These are phyloP conservation scores for Astrothelium macrocarpum DNA, from an alignment of 495 filamentous ascomycete species.

Conservation along the genomic window DNA sequence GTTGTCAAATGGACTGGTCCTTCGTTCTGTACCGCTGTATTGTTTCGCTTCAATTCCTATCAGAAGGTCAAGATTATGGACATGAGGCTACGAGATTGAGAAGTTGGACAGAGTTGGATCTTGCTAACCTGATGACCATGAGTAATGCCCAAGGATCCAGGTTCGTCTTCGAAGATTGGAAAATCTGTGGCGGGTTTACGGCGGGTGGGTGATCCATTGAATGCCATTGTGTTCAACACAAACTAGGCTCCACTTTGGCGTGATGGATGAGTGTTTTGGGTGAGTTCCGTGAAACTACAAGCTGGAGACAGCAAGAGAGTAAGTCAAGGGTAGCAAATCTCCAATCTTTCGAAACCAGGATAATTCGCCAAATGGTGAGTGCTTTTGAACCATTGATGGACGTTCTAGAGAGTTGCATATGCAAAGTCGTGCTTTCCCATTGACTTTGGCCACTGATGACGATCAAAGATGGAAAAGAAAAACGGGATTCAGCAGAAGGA, in stretches of 20 bases:
- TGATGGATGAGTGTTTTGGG: too few species aligned
- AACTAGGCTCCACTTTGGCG: background rate
- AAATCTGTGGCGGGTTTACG: conserved; percentile 14
- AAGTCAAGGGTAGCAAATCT: background rate
- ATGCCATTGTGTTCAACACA: conserved; percentile 21
- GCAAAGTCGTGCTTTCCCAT: too few species aligned
- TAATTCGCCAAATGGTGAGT: background rate
- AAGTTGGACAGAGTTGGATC: background rate
- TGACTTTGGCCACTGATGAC: too few species aligned
- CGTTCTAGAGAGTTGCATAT: background rate
- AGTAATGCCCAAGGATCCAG: background rate
- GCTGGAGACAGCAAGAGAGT: background rate
- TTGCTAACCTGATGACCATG: conserved; percentile 9
- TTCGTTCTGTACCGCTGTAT: conserved; percentile 22
- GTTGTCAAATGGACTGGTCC: conserved; percentile 32
- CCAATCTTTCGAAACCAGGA: background rate
- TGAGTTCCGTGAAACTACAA: conserved; percentile 7
- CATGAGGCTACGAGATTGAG: background rate
- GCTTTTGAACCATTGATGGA: background rate
- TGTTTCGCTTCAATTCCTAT: conserved; percentile 21
- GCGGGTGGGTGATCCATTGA: conserved; percentile 25
- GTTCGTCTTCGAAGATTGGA: conserved; percentile 16
- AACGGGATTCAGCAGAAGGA: background rate
- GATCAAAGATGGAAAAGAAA: background rate
- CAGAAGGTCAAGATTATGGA: background rate